Conservation (phyloP, 139 green algal genomes). For the Nannochloris sp. region DNA sequence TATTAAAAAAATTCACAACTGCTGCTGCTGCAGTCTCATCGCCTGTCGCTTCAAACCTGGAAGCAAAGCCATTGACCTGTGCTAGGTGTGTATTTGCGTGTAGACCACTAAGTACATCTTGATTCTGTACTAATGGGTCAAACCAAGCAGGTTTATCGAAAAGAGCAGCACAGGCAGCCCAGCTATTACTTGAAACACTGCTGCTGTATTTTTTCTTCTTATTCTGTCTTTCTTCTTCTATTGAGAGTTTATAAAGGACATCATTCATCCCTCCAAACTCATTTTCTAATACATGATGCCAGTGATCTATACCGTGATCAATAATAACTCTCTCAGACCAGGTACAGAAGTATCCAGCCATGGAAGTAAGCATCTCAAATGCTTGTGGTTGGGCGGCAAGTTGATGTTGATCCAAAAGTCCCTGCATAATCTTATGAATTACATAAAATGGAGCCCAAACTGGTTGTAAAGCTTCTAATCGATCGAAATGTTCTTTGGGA, state of each 20-base stretch:
- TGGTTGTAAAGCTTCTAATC: conserved; percentile 39
- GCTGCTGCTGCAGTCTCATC: conserved; percentile 20
- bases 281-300: conserved; percentile 26
- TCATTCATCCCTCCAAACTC: conserved; percentile 53
- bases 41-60: conserved; percentile 30
- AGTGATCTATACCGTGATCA: conserved; percentile 16
- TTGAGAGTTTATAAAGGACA: background rate
- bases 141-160: conserved; percentile 4
- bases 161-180: background rate
- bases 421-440: conserved; percentile 66
- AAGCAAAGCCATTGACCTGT: conserved; percentile 59
- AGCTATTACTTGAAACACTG: too few relatives aligned
- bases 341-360: conserved; percentile 38
- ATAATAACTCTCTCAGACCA: background rate
- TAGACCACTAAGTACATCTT: conserved; percentile 40
- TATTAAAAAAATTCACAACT: conserved; percentile 39
- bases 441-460: conserved; percentile 64
- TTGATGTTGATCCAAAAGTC: conserved; percentile 50
- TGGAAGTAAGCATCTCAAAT: conserved; percentile 22
- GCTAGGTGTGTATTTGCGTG: conserved; percentile 71
- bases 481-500: conserved; percentile 47
- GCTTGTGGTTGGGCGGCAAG: conserved; percentile 28
- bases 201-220: background rate
- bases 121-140: conserved; percentile 20
- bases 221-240: background rate